Percentiles rank a stretch among this genome's conserved stretches.
Evolutionary conservation across 208 protist species (phyloP).

Genomic region (Acanthamoeba pearcei): DNA sequence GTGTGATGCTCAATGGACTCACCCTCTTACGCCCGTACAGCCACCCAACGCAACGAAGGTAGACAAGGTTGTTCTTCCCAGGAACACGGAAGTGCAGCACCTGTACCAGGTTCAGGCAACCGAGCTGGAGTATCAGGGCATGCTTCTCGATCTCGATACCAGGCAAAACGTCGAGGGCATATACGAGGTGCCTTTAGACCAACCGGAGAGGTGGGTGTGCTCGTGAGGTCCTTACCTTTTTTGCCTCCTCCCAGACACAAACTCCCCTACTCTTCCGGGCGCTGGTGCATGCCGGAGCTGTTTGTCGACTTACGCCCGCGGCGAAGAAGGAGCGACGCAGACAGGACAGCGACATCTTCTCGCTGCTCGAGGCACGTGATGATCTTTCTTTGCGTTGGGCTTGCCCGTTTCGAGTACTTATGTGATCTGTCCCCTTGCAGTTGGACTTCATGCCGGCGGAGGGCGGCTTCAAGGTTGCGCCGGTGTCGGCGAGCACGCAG

Average conservation of each 20-base stretch:
- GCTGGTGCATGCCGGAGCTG: slow-evolving; percentile 53
- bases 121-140: slow-evolving; percentile 51
- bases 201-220: not conserved
- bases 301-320: not conserved
- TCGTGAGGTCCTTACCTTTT: not conserved
- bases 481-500: not conserved
- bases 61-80: not conserved
- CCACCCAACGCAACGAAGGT: slow-evolving; percentile 38
- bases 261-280: slow-evolving; percentile 51
- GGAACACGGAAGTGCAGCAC: slow-evolving; percentile 61
- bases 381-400: not conserved
- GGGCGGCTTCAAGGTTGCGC: slow-evolving; percentile 8
- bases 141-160: slow-evolving; percentile 25
- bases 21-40: not conserved
- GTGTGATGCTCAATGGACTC: not conserved
- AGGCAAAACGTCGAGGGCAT: slow-evolving; percentile 55
- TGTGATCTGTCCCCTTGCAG: not conserved
- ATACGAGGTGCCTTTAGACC: not conserved
- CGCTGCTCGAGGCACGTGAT: slow-evolving; percentile 24
- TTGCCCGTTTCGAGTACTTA: not conserved
- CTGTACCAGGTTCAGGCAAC: slow-evolving; percentile 57
- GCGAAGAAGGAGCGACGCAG: slow-evolving; percentile 18
- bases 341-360: slow-evolving; percentile 54
- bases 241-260: slow-evolving; percentile 3
- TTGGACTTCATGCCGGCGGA: slow-evolving; percentile 32